Conservation (phyloP, 2,329 filamentous ascomycete genomes). For the Xylariaceae sp. region DNA sequence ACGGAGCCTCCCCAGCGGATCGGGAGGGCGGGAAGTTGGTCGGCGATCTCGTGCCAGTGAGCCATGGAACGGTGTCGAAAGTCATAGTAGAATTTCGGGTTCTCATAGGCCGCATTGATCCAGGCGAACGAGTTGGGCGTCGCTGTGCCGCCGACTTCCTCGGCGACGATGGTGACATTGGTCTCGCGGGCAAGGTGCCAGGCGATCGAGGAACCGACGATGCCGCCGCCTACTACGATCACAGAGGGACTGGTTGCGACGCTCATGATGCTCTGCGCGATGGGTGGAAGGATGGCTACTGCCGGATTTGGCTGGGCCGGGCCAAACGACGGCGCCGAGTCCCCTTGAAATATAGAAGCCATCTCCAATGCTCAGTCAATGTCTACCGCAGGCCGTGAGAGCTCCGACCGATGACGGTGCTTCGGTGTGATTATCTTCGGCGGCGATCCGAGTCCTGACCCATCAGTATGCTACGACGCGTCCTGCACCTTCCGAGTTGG, state of each 20-base stretch:
- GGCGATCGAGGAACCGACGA: constrained; percentile 28
- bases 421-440: no score
- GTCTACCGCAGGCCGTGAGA: no score
- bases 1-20: constrained; percentile 23
- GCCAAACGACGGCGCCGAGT: no score
- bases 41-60: constrained; percentile 19
- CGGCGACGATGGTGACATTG: constrained; percentile 24
- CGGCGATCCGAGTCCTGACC: no score
- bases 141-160: constrained; percentile 24
- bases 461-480: no score
- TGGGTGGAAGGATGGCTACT: no score
- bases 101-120: constrained; percentile 26
- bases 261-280: no score
- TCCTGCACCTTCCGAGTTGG: no score
- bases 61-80: constrained; percentile 25
- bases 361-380: no score
- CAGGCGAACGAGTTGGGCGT: constrained; percentile 29
- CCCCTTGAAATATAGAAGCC: no score
- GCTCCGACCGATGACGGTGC: no score
- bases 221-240: constrained; percentile 23
- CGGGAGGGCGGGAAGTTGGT: constrained; percentile 18
- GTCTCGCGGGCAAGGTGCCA: constrained; percentile 24
- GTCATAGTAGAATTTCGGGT: constrained; percentile 25
- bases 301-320: no score
- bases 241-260: constrained; percentile 8